Base-by-base conservation (phyloP, 371 early-diverging fungal species). In the Chytridiales sp. region DNA sequence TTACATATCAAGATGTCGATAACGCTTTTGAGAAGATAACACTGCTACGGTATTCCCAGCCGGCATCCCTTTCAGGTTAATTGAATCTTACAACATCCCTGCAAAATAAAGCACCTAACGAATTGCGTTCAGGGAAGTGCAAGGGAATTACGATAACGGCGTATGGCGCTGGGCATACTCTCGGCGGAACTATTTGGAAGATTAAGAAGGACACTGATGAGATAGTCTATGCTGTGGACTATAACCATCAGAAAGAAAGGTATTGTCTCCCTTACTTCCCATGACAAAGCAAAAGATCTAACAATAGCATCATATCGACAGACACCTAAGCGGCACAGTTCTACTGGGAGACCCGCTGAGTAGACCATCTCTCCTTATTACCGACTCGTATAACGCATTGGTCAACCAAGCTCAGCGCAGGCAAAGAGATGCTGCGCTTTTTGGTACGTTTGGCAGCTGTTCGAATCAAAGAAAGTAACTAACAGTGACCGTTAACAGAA, bases 111-210 rank as follows among this genome's bases (percentile, higher is more conserved):
- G 30, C 15, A 21, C 36, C 35, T 27, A 21, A 1, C 13, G 8
- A 4, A 50, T 13, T 26, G 11, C 46, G 29, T 56, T 4, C 41
- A 83, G 91, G 88, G 8, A 90, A 94, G 58, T 87, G 86, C 73
- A 78, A 86, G 52, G 92, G 92, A 6, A 91, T 99, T 13, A 85
- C 86, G 0, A 85, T 99, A 42, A 92, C 93, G 9, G 94, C 99
- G 2, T 91, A 90, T 70, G 80, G 89, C 35, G 97, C 97, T 17
- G 99, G 99, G 5, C 94, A 98, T 69, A 89, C 97, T 0, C 78
- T 99, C 47, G 99, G 99, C 21, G 99, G 98, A 39, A 89, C 97
- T 0, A 79, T 99, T 29, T 99, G 97, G 97, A 93, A 91, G 65
- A 94, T 99, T 51, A 86, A 86, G 57, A 94, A 92, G 66, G 95